Evolutionary conservation across 805 yeast species (phyloP).

Genomic region (Myxozyma neotropica): DNA sequence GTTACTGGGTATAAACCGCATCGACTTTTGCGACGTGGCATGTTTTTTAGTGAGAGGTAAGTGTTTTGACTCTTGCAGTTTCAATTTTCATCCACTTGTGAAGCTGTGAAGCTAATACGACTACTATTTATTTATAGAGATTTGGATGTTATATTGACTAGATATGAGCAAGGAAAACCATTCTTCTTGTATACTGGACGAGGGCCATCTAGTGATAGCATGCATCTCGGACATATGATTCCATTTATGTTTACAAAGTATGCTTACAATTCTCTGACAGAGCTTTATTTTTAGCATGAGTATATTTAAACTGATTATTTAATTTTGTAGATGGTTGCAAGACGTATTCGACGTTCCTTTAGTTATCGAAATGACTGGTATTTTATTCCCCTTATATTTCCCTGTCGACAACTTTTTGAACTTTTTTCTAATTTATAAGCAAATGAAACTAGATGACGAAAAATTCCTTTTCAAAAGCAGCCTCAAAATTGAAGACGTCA

Average conservation of each 20-base stretch:
- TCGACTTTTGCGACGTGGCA: slow-evolving; percentile 83
- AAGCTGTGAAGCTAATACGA: neutral
- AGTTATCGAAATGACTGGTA: slow-evolving; percentile 65
- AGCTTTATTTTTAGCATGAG: too few relatives aligned
- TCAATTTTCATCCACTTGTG: too few relatives aligned
- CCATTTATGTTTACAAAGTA: slow-evolving; percentile 88
- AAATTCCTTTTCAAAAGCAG: slow-evolving; percentile 92
- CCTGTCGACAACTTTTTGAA: neutral
- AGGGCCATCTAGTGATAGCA: slow-evolving; percentile 91
- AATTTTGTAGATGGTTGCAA: slow-evolving; percentile 69
- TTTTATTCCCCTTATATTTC: neutral
- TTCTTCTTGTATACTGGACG: slow-evolving; percentile 96
- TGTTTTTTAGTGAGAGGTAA: slow-evolving; percentile 83
- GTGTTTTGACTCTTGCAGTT: neutral
- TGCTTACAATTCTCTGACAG: neutral
- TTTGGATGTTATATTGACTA: slow-evolving; percentile 66
- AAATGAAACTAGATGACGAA: slow-evolving; percentile 85
- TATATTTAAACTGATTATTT: neutral
- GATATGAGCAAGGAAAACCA: slow-evolving; percentile 92
- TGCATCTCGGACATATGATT: slow-evolving; percentile 96
- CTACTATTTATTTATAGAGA: slow-evolving; percentile 36
- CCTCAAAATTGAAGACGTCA: slow-evolving; percentile 85
- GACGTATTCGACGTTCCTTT: slow-evolving; percentile 96
- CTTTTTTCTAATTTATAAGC: neutral
- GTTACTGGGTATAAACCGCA: slow-evolving; percentile 94